Evolutionary conservation across 106 monocot species (phyloP).

Genomic region (Dactylorhiza incarnata): DNA sequence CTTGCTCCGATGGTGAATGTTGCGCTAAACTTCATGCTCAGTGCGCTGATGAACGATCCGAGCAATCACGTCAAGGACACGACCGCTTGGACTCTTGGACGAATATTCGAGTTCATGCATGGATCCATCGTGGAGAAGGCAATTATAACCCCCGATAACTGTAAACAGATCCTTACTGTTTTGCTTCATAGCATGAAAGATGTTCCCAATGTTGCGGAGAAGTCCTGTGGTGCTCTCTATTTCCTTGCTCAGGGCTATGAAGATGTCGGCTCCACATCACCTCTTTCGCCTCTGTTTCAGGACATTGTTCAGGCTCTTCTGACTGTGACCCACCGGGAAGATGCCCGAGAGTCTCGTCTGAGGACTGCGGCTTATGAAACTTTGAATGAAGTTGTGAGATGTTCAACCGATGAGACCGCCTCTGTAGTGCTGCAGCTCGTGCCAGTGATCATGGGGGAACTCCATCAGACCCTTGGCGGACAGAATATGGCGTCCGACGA

Average conservation of each 20-base stretch:
- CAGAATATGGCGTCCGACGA: constrained; percentile 62
- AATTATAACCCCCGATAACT: constrained; percentile 66
- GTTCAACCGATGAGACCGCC: constrained; percentile 73
- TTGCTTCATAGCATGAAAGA: constrained; percentile 95
- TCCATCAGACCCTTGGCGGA: constrained; percentile 72
- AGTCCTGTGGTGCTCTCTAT: constrained; percentile 93
- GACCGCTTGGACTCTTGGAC: constrained; percentile 94
- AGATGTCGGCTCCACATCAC: constrained; percentile 55
- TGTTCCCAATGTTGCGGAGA: constrained; percentile 98
- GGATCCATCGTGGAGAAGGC: constrained; percentile 51
- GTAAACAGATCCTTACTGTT: constrained; percentile 82
- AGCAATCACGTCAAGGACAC: constrained; percentile 97
- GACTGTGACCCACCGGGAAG: constrained; percentile 72
- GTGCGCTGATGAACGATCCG: constrained; percentile 71
- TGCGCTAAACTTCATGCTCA: constrained; percentile 79
- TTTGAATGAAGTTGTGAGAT: constrained; percentile 83
- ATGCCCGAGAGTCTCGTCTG: constrained; percentile 74
- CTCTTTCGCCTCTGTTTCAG: constrained; percentile 75
- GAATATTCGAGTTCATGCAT: constrained; percentile 95
- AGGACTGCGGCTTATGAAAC: constrained; percentile 85
- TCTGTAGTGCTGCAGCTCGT: constrained; percentile 65
- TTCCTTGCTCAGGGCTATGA: constrained; percentile 96
- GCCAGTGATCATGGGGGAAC: constrained; percentile 76
- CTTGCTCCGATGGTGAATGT: constrained; percentile 72
- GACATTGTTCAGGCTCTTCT: constrained; percentile 79